Base-by-base conservation (phyloP, 139 green algal genomes). In the Nannochloris sp. region DNA sequence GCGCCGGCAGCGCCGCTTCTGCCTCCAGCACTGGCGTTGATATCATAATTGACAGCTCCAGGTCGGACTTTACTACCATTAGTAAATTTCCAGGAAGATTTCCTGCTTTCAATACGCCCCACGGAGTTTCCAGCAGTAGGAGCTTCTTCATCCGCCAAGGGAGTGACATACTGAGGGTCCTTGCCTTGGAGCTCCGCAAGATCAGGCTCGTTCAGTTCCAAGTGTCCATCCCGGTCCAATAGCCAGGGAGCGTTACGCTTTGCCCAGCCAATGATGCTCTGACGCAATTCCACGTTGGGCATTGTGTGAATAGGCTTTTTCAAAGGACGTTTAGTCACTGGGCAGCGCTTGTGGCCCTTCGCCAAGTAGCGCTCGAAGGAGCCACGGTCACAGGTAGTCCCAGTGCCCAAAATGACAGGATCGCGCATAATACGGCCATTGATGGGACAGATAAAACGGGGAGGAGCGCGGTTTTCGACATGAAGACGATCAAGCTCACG, bases 391-490 rank as follows among this genome's bases (percentile, higher is more conserved):
- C 54, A 84, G 51, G 78, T 80, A 23, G 77, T 72, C 10, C 78
- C 78, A 31, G 74, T 84, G 5, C 54, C 54, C 10, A 85, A 59
- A 32, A 87, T 44, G 45, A 85, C 79, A 14, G 81, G 81, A 60
- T 87, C 81, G 7, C 80, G 68, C 82, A 87, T 72, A 70, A 87
- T 23, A 13, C 76, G 74, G 33, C 59, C 87, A 10, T 69, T 84
- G 29, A 60, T 87, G 34, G 39, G 74, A 71, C 69, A 83, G 67
- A 87, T 85, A 63, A 80, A 90, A 29, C 84, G 85, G 6, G 58
- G 37, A 4, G 81, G 81, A 5, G 81, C 81, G 5, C 71, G 64
- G 12, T 69, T 62, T 6, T 81, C 64, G 45, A 51, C 53, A 38
- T 57, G 27, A 19, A 51, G n/a, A 6, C 33, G 33, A 24, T 65